Percentiles rank a stretch among this genome's conserved stretches.
Conservation (phyloP, 257 asterid genomes). For the Scutellaria galericulata region DNA sequence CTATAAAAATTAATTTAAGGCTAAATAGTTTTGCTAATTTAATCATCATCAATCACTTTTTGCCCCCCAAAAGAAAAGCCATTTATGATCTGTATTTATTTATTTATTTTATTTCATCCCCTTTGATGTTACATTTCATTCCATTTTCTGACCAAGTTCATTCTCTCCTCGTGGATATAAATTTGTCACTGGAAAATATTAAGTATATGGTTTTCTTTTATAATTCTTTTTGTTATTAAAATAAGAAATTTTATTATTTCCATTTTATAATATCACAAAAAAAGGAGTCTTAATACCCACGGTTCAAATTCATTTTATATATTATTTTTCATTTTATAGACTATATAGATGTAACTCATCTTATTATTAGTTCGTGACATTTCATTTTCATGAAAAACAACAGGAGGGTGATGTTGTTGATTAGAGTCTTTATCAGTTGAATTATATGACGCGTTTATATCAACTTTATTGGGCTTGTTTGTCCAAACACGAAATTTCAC, state of each 20-base stretch:
- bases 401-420: not conserved
- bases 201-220: too few species aligned
- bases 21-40: too few species aligned
- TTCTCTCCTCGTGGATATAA: not conserved
- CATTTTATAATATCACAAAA: not conserved
- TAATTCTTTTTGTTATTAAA: not conserved
- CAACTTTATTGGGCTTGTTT: not conserved
- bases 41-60: not conserved
- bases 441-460: conserved; percentile 13
- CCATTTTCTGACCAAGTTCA: not conserved
- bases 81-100: not conserved
- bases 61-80: conserved; percentile 10
- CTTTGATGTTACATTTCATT: conserved; percentile 6
- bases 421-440: conserved; percentile 3
- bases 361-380: too few species aligned
- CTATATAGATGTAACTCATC: too few species aligned
- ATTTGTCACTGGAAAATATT: not conserved
- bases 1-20: too few species aligned
- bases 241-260: not conserved
- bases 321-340: too few species aligned
- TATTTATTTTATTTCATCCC: not conserved
- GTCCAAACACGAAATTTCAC: too few species aligned
- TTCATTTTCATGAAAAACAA: not conserved
- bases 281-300: too few species aligned
- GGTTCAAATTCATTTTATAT: too few species aligned